Evolutionary conservation across 192 early-diverging fungal species (phyloP), one percentile per base, ranked within the genome.

Genomic region (Coemansia erecta): DNA sequence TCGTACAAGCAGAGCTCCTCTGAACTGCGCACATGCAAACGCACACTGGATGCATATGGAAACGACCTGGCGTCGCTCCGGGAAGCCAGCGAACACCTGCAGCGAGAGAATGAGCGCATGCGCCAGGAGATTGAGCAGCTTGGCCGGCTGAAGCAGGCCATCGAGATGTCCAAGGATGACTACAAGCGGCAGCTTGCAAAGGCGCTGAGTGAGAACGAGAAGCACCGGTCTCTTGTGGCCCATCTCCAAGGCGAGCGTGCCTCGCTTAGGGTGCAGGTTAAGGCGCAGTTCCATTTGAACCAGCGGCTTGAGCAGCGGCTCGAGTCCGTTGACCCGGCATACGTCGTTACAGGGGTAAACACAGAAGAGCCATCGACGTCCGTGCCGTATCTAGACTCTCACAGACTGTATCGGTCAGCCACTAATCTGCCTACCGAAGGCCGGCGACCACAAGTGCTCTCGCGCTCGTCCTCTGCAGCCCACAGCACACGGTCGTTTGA

Each of bases 161-260:
- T 66, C 9, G 76, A 79, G 59, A 55, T 79, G 66, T 65, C 70
- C n/a, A 79, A 79, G 53, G 76, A 79, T 43, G 76, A 79, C 51
- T 79, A 79, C 54, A 79, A 79, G 60, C 61, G 66, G 4, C 70
- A 65, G 39, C 63, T 79, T 23, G 33, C 66, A 2, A 65, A 66
- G 40, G 56, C 76, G n/a, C 40, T 79, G 48, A 42, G 35, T 7
- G 76, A 79, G 49, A 63, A 33, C 22, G 66, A 79, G 43, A 43
- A 51, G 15, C 66, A 79, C 53, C 58, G 70, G 19, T 49, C 54
- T 21, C 50, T 72, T 19, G 61, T 69, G 10, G 60, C 50, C 11
- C 76, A 79, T 31, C 22, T 79, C 21, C 65, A 66, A 48, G 77
- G 67, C 8, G 77, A 80, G 71, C 70, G 77, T 39, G 41, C 49